Evolutionary conservation across 2,329 filamentous ascomycete genomes (phyloP).

Genomic region (Trichoderma simmonsii): DNA sequence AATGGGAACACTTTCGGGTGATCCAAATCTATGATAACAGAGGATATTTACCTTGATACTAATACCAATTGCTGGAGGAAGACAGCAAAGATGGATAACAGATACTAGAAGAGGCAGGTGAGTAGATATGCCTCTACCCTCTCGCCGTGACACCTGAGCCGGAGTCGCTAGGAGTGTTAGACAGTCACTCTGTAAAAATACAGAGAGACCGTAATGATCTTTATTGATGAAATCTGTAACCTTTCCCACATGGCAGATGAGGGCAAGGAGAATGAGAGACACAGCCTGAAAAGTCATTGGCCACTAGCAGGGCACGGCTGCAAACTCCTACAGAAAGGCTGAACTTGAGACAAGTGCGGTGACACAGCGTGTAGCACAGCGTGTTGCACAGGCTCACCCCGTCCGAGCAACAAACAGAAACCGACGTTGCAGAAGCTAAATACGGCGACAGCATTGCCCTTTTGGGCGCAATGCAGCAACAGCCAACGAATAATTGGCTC

Average conservation of each 20-base stretch:
- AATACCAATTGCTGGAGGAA: background rate
- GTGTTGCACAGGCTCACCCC: background rate
- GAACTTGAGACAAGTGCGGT: background rate
- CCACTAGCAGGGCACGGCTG: background rate
- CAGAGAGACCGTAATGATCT: background rate
- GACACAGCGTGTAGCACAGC: background rate
- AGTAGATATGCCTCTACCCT: background rate
- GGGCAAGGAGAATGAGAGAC: background rate
- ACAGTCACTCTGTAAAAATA: background rate
- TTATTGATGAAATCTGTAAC: background rate
- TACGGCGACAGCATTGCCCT: background rate
- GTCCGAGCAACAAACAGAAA: background rate
- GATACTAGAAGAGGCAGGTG: background rate
- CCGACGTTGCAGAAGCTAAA: background rate
- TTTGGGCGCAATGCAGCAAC: constrained; percentile 1
- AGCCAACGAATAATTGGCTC: background rate
- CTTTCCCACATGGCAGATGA: background rate
- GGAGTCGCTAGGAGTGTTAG: background rate
- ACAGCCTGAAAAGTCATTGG: background rate
- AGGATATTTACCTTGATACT: background rate
- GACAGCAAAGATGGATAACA: background rate
- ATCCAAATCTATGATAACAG: background rate
- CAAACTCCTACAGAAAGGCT: background rate
- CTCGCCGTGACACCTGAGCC: background rate
- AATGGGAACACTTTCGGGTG: background rate